phyloP scores from a whole-genome alignment of 2,329 filamentous ascomycete genomes.

The Talaromyces atroroseus region DNA sequence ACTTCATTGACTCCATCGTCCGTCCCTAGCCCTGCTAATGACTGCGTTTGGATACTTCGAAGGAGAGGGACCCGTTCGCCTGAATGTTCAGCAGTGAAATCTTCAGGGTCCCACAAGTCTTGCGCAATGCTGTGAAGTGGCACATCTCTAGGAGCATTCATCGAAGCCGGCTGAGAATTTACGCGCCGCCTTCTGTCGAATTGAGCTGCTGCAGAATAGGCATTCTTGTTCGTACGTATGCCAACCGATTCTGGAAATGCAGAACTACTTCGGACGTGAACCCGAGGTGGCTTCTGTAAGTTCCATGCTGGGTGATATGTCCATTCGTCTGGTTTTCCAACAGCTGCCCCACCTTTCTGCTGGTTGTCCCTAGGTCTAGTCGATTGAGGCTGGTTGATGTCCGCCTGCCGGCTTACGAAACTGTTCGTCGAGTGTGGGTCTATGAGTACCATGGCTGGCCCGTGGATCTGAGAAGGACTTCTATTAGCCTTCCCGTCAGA shows the following conservation, averaged over 20 bases:
- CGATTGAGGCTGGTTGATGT: neutral
- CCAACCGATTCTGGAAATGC: conserved; percentile 5
- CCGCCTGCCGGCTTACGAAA: neutral
- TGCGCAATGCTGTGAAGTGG: neutral
- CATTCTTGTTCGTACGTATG: neutral
- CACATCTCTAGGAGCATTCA: neutral
- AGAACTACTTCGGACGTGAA: conserved; percentile 8
- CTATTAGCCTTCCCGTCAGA: neutral
- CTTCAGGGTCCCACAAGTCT: neutral
- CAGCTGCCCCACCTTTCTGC: neutral
- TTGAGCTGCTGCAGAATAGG: neutral
- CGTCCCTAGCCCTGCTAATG: neutral
- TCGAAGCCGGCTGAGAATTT: neutral
- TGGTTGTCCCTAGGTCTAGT: neutral
- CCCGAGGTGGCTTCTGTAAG: conserved; percentile 8
- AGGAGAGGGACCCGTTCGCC: conserved; percentile 8
- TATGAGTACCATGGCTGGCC: neutral
- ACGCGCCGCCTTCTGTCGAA: conserved; percentile 1
- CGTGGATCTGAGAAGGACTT: neutral
- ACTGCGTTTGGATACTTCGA: neutral
- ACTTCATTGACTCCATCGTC: conserved; percentile 4
- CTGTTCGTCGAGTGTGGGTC: neutral
- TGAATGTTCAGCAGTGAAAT: neutral
- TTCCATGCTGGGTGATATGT: neutral
- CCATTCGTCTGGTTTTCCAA: neutral